A percentile compares a stretch with the other conserved stretches of the same genome.
phyloP scores from a whole-genome alignment of 2,329 filamentous ascomycete genomes.

The Juglanconis oblonga region DNA sequence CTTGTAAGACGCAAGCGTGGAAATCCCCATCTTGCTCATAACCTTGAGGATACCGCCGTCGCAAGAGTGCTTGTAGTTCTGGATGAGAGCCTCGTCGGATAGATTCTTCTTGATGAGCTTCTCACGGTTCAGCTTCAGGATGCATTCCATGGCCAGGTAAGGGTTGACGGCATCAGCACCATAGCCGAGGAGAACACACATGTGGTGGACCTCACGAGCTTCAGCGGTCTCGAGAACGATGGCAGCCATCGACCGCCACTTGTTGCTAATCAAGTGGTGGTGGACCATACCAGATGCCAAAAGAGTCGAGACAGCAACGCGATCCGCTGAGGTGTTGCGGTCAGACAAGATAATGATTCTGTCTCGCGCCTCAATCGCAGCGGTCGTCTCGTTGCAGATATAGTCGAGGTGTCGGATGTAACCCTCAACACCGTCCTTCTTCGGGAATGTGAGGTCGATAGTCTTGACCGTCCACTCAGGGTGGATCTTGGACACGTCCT shows the following conservation, averaged over 20 bases:
- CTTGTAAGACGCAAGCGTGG: conserved; percentile 93
- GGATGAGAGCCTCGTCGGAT: conserved; percentile 75
- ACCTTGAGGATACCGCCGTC: conserved; percentile 97
- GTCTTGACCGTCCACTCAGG: conserved; percentile 82
- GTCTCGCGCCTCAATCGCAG: conserved; percentile 78
- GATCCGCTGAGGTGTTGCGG: conserved; percentile 76
- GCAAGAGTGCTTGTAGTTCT: conserved; percentile 95
- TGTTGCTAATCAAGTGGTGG: conserved; percentile 91
- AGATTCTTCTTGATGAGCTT: conserved; percentile 89
- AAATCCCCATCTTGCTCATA: conserved; percentile 99
- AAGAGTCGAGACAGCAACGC: conserved; percentile 81
- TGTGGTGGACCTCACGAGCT: conserved; percentile 95
- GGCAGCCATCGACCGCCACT: conserved; percentile 87
- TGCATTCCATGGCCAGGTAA: conserved; percentile 93
- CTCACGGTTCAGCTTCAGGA: conserved; percentile 93
- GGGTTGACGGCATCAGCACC: conserved; percentile 93
- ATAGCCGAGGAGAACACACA: conserved; percentile 96
- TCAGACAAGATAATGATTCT: conserved; percentile 89
- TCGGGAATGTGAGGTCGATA: conserved; percentile 92
- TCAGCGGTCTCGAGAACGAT: conserved; percentile 90
- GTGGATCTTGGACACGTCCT: conserved; percentile 70
- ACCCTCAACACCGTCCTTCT: conserved; percentile 75
- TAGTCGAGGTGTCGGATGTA: conserved; percentile 84
- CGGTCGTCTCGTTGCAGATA: conserved; percentile 81
- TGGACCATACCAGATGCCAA: conserved; percentile 92